Evolutionary conservation across 2,329 filamentous ascomycete species (phyloP).

Genomic region (Teratosphaeria nubilosa): DNA sequence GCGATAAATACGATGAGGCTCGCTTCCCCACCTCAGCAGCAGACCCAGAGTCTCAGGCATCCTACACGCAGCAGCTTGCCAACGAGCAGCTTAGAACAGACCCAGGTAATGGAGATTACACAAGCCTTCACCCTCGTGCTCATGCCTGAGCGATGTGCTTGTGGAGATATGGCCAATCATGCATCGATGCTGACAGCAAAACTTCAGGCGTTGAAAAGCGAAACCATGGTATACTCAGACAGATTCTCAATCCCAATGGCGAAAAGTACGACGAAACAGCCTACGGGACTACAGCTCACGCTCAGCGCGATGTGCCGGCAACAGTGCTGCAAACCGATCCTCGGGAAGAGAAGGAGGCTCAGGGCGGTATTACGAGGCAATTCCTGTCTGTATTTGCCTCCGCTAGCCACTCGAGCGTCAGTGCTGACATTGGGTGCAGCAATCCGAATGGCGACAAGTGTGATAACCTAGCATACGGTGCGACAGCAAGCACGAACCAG

Average conservation of each 20-base stretch:
- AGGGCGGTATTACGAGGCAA: constrained; percentile 7
- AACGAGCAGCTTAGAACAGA: not conserved
- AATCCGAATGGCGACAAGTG: not conserved
- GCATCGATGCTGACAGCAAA: not conserved
- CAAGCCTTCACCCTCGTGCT: too few species aligned
- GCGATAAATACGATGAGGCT: constrained; percentile 9
- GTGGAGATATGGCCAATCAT: not conserved
- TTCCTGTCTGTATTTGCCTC: constrained; percentile 6
- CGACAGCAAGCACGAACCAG: not conserved
- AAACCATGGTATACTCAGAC: not conserved
- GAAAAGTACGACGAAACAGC: constrained; percentile 15
- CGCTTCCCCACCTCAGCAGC: constrained; percentile 1
- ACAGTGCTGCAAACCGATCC: not conserved
- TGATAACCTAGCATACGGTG: not conserved
- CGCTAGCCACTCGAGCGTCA: too few species aligned
- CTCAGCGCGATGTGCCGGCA: not conserved
- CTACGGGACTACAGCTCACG: constrained; percentile 11
- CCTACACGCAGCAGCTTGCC: not conserved
- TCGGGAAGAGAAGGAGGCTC: constrained; percentile 1
- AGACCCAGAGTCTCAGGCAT: not conserved
- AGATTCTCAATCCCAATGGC: constrained; percentile 14
- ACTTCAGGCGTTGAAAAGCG: not conserved
- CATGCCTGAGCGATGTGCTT: too few species aligned
- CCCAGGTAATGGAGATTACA: not conserved
- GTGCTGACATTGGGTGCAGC: not conserved